phyloP scores from a whole-genome alignment of 257 asterid genomes.

The Nicotiana undulata region DNA sequence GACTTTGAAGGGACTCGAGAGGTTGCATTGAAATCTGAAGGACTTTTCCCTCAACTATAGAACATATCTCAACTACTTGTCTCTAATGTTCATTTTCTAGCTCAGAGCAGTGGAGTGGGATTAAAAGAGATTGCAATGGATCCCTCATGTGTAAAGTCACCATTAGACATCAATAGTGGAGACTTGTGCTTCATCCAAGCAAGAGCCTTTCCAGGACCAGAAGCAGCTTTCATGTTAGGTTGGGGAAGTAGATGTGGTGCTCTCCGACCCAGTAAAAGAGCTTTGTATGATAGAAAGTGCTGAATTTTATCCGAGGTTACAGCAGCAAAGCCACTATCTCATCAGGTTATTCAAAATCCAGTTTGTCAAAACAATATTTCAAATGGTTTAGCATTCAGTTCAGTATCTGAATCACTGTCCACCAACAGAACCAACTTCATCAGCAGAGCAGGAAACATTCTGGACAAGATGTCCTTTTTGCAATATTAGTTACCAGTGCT shows the following conservation, averaged over 20 bases:
- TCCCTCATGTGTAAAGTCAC: conserved; percentile 54
- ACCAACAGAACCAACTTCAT: conserved; percentile 22
- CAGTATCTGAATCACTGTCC: conserved; percentile 24
- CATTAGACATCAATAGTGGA: conserved; percentile 56
- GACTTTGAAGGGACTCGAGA: conserved; percentile 61
- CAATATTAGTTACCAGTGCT: conserved; percentile 25
- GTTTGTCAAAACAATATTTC: conserved; percentile 21
- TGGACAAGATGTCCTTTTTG: conserved; percentile 58
- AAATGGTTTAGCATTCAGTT: conserved; percentile 23
- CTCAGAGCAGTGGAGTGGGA: conserved; percentile 32
- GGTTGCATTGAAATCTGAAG: conserved; percentile 47
- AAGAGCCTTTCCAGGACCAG: conserved; percentile 76
- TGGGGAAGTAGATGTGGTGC: conserved; percentile 59
- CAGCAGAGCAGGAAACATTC: conserved; percentile 24
- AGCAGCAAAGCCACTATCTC: conserved; percentile 31
- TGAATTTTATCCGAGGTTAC: conserved; percentile 24
- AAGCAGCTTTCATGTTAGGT: conserved; percentile 71
- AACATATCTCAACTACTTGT: conserved; percentile 53
- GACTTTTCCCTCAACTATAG: conserved; percentile 55
- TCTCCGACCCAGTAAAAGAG: conserved; percentile 49
- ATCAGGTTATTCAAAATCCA: conserved; percentile 22
- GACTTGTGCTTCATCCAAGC: conserved; percentile 69
- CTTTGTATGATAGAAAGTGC: conserved; percentile 37
- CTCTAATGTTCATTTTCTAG: conserved; percentile 64
- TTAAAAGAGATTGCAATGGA: conserved; percentile 64